Conservation (phyloP, 352 stramenopile species). For the Chrysophaeum taylorii region DNA sequence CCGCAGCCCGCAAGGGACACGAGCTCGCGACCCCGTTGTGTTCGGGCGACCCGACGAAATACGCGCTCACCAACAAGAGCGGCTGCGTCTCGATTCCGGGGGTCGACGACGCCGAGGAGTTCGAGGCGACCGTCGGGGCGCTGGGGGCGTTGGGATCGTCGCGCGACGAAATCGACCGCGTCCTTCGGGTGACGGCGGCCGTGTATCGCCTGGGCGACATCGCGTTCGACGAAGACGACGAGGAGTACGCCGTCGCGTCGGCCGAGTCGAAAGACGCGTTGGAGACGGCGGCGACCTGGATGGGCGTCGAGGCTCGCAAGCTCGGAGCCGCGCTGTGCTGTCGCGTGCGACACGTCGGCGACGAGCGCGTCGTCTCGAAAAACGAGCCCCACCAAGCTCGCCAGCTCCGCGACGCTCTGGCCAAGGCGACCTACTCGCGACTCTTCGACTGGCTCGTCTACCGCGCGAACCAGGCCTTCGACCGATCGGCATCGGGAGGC, state of each 20-base stretch:
- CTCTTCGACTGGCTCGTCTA: conserved; percentile 73
- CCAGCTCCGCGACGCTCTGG: conserved; percentile 59
- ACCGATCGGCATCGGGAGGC: conserved; percentile 13
- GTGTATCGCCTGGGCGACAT: background rate
- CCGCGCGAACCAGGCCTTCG: conserved; percentile 54
- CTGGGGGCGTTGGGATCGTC: conserved; percentile 7
- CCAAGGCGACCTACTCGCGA: conserved; percentile 74
- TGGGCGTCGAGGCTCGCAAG: conserved; percentile 3
- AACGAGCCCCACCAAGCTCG: background rate
- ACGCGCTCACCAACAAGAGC: background rate
- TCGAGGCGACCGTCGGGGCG: conserved; percentile 19
- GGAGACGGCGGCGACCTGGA: background rate
- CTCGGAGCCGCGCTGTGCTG: conserved; percentile 3
- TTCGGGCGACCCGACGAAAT: background rate
- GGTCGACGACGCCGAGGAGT: conserved; percentile 29
- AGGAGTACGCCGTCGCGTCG: background rate
- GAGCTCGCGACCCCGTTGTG: background rate
- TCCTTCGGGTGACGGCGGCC: conserved; percentile 10
- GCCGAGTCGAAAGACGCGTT: background rate
- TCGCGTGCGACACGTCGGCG: conserved; percentile 17
- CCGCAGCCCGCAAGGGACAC: conserved; percentile 36
- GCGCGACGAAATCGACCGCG: conserved; percentile 14
- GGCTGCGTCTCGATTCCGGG: conserved; percentile 1
- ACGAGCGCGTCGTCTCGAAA: background rate
- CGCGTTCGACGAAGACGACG: background rate